phyloP scores from a whole-genome alignment of 352 stramenopile species.

The Phytophthora tentaculata region DNA sequence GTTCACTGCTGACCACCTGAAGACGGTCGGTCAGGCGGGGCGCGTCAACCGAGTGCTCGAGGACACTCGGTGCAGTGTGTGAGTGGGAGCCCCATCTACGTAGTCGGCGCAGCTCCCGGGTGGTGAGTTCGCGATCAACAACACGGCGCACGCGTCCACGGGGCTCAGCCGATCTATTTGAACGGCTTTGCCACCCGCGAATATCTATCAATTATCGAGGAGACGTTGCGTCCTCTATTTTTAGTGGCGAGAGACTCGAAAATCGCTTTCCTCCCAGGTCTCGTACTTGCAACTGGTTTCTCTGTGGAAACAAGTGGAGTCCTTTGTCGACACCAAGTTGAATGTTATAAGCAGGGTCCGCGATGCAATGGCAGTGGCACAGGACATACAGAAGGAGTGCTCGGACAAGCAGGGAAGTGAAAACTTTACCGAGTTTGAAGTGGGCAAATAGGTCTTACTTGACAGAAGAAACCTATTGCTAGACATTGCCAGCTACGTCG shows the following conservation, averaged over 20 bases:
- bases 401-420: too few relatives aligned
- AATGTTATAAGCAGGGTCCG: too few relatives aligned
- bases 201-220: not conserved
- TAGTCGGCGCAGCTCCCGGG: constrained; percentile 9
- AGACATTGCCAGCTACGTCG: not conserved
- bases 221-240: not conserved
- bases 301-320: too few relatives aligned
- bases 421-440: too few relatives aligned
- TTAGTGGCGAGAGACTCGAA: not conserved
- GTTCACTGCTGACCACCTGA: constrained; percentile 25
- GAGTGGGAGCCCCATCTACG: not conserved
- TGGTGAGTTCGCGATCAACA: constrained; percentile 30
- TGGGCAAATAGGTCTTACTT: too few relatives aligned
- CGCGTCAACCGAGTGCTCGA: not conserved
- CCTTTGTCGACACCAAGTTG: too few relatives aligned
- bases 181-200: not conserved
- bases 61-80: not conserved
- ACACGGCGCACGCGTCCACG: constrained; percentile 23
- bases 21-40: not conserved
- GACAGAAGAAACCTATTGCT: constrained; percentile 8
- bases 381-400: too few relatives aligned
- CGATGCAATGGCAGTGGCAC: too few relatives aligned
- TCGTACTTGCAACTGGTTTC: too few relatives aligned
- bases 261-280: too few relatives aligned
- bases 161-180: constrained; percentile 11